phyloP scores from a whole-genome alignment of 108 stramenopile genomes.

The Skeletonema grethae region DNA sequence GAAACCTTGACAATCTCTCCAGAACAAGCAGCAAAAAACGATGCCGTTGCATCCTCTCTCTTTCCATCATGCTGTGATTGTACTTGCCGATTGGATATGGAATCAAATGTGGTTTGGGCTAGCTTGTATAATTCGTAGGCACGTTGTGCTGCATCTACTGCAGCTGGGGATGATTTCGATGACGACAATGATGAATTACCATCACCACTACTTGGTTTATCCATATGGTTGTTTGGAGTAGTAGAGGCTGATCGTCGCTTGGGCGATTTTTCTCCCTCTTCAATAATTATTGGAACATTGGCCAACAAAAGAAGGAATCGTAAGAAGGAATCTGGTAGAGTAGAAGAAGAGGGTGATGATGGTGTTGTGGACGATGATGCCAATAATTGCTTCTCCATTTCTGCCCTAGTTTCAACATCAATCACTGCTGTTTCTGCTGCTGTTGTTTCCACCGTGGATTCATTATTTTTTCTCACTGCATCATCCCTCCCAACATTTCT shows the following conservation, averaged over 20 bases:
- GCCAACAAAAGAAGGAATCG: slow-evolving; percentile 29
- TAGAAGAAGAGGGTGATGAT: neutral
- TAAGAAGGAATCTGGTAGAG: slow-evolving; percentile 40
- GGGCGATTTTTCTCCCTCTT: slow-evolving; percentile 16
- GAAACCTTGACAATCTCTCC: neutral
- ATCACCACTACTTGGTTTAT: too few relatives aligned
- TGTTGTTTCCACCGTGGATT: neutral
- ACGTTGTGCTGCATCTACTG: slow-evolving; percentile 21
- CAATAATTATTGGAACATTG: slow-evolving; percentile 20
- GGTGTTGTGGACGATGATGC: neutral
- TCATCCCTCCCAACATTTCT: too few relatives aligned
- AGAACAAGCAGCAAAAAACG: slow-evolving; percentile 38
- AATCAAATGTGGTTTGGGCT: slow-evolving; percentile 9
- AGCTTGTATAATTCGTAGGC: slow-evolving; percentile 21
- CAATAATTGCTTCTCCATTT: neutral
- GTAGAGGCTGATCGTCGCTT: neutral
- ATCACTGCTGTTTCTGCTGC: neutral
- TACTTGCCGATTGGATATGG: slow-evolving; percentile 5
- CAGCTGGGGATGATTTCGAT: slow-evolving; percentile 3
- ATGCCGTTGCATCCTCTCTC: slow-evolving; percentile 21
- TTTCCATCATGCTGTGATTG: slow-evolving; percentile 1
- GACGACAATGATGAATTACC: neutral
- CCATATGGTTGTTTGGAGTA: neutral
- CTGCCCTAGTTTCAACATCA: slow-evolving; percentile 1
- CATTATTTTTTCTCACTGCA: too few relatives aligned